Evolutionary conservation across 2,329 filamentous ascomycete genomes (phyloP), one percentile per base, ranked within the genome.

Genomic region (Beauveria asiatica): DNA sequence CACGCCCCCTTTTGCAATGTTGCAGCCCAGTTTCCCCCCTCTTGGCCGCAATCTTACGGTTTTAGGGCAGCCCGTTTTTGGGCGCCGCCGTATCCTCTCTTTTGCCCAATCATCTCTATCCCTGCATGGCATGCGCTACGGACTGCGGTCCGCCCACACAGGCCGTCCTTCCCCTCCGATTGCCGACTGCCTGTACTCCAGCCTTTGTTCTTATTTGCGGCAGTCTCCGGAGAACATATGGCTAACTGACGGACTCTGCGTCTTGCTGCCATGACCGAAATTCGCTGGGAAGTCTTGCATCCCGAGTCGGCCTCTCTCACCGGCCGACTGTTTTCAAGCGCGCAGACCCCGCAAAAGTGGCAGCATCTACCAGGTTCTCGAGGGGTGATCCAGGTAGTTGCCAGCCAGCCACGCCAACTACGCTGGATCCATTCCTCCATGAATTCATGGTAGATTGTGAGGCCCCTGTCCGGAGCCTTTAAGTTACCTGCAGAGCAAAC

Each of bases 41-140:
- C 49, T 45, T 41, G 50, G 50, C 30, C 50, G 58, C 50, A 60
- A 54, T 60, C 42, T 59, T 48, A 60, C 57, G 42, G 17, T 37
- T 39, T n/a, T 30, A 27, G 25, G 42, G 33, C 48, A 50, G 17
- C 39, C 33, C 11, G 4, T 39, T 21, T 21, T 57, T 17, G 16
- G 21, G 21, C 45, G 19, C 37, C 45, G 25, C 44, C 19, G 33
- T 13, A 3, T 11, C 23, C 21, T 39, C 41, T 19, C 41, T 11
- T n/a, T 37, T n/a, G 19, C 42, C 33, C 52, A 19, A 45, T 56
- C n/a, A 46, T 46, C 41, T 30, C 33, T 37, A 30, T 46, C 46
- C 46, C 37, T 58, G 55, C 37, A 51, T 33, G 46, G 30, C 23
- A 51, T 51, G 44, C 54, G 33, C 44, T 41, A 57, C 44, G 19